Base-by-base conservation (phyloP, 2,329 filamentous ascomycete species). In the Chaetomiaceae sp. region DNA sequence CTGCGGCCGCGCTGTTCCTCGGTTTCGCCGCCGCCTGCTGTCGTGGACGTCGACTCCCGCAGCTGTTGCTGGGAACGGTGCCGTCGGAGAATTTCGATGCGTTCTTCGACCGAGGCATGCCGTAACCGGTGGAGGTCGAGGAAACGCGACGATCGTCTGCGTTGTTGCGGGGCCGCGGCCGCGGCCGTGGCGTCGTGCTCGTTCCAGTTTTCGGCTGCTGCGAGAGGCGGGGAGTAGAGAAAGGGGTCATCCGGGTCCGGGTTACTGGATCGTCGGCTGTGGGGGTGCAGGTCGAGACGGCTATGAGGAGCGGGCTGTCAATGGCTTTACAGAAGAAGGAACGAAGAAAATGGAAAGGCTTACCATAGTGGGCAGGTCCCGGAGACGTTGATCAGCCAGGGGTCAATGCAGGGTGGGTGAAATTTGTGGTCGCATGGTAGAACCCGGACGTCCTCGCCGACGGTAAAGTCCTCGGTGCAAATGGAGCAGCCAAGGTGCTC, bases 311-410 rank as follows among this genome's bases (percentile, higher is more conserved):
- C 5, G 9, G 9, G 25, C 5, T 27, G 23, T 21, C 11, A 42
- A 16, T 34, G 18, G 37, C 5, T 23, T 40, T 4, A 8, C 4
- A 40, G 37, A 23, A 10, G 25, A 25, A 23, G 2, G 20, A 11
- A 20, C 13, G 13, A 20, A 20, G 16, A 38, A 37, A n/a, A 16
- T 14, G 36, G 1, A 20, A 40, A n/a, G 11, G 36, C 80, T 73
- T 73, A 86, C 84, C 84, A 87, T 54, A 87, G 66, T 16, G 84
- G 84, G 66, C 84, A 87, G 27, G 84, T 87, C 54, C 84, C 84
- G 10, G 83, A 85, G 10, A 87, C 79, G 52, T 87, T 85, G 55
- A 87, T 71, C 38, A 87, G 71, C 84, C 84, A 87, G 4, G 84
- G 84, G 61, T 87, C 84, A 52, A 87, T 78, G 61, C 84, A 87